phyloP scores from a whole-genome alignment of 371 early-diverging fungal genomes.

The Capniomyces stellatus region DNA sequence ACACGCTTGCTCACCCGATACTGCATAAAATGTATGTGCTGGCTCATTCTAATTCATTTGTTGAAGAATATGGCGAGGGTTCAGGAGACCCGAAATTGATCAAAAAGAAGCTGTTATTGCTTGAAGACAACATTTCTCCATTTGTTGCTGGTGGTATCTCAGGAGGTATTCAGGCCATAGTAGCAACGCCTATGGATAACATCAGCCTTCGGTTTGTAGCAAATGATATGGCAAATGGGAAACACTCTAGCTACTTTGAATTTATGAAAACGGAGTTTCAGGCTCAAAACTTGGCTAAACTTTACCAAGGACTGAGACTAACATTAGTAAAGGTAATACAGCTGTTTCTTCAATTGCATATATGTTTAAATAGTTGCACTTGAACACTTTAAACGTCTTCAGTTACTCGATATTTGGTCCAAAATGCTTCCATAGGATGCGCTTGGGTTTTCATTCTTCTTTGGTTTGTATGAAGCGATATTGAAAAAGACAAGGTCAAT shows the following conservation, averaged over 20 bases:
- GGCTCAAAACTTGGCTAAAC: slow-evolving; percentile 38
- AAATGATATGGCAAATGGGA: slow-evolving; percentile 50
- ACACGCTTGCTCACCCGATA: slow-evolving; percentile 9
- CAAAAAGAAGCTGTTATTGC: background rate
- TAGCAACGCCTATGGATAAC: slow-evolving; percentile 57
- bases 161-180: slow-evolving; percentile 50
- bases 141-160: slow-evolving; percentile 40
- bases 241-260: slow-evolving; percentile 43
- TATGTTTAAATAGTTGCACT: too few relatives aligned
- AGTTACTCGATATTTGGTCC: too few relatives aligned
- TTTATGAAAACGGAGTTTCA: slow-evolving; percentile 43
- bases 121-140: slow-evolving; percentile 5
- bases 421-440: too few relatives aligned
- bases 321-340: slow-evolving; percentile 28
- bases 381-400: too few relatives aligned
- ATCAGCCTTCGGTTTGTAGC: slow-evolving; percentile 56
- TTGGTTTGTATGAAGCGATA: slow-evolving; percentile 57
- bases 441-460: slow-evolving; percentile 49
- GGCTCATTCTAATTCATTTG: slow-evolving; percentile 3
- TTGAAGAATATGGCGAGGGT: background rate
- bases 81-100: background rate
- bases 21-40: slow-evolving; percentile 12
- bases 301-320: slow-evolving; percentile 48
- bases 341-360: too few relatives aligned
- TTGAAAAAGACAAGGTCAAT: background rate